Evolutionary conservation across 345 rosid species (phyloP), one percentile per base, ranked within the genome.

Genomic region (Lepidium aucheri): DNA sequence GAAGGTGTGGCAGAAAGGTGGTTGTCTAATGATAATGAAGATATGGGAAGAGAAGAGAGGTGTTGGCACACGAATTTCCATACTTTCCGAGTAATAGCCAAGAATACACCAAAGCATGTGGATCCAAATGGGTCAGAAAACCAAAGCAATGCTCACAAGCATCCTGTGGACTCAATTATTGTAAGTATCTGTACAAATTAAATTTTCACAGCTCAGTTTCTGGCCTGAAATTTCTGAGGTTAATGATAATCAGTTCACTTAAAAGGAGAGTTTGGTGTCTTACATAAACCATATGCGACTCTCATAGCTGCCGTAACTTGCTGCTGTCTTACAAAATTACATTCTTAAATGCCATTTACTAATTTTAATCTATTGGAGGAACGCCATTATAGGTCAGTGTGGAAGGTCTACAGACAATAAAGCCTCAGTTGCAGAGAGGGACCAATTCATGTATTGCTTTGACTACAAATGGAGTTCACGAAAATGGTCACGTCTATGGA

Each of bases 11-110:
- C 81, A 16, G 93, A 87, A 68, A 76, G 79, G 68, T 74, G 86
- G 86, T 69, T 76, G 77, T 75, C 77, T 76, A 55, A 74, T 57
- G 66, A 76, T 68, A 77, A 75, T 39, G 78, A 75, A 63, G 73
- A 74, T 64, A 58, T 78, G 35, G 72, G 79, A 59, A 81, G 96
- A 77, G 99, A 90, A 77, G 85, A 83, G 72, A 83, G 85, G 78
- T 90, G 89, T 56, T 94, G 97, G 97, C 99, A 94, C 80, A 75
- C 85, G 1, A 80, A 79, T 50, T 94, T 94, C 63, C 86, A 76
- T 71, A 84, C 80, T 71, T 79, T 90, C 71, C 77, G 68, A 42
- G 79, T 88, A 41, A 75, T 81, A 76, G 95, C 82, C 44, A 76
- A 78, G 71, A 79, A 77, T 69, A 79, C 65, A 72, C 81, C 74